Evolutionary conservation across 2,329 filamentous ascomycete genomes (phyloP), one percentile per base, ranked within the genome.

Genomic region (Iodosphaeria phyllophila): DNA sequence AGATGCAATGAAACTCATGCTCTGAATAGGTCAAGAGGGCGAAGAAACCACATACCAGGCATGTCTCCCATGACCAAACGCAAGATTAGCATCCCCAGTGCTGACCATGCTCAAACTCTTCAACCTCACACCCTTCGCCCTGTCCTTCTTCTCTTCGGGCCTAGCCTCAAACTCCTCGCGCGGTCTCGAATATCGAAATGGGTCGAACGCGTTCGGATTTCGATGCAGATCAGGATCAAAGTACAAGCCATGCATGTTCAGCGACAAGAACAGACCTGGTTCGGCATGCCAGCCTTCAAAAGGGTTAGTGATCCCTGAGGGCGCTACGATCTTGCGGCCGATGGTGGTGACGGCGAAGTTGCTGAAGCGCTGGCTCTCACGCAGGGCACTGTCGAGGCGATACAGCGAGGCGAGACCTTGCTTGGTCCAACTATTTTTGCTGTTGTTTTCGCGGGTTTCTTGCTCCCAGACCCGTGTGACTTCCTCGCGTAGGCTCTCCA

Each of bases 11-110:
- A n/a, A n/a, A n/a, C n/a, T n/a, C n/a, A n/a, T n/a, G n/a, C n/a
- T n/a, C n/a, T n/a, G n/a, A n/a, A n/a, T n/a, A n/a, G n/a, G n/a
- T n/a, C n/a, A n/a, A n/a, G n/a, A n/a, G n/a, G n/a, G n/a, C n/a
- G n/a, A n/a, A n/a, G n/a, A n/a, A n/a, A n/a, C n/a, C n/a, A 37
- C 46, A 31, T 27, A 51, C 48, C 40, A 61, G 3, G 56, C 60
- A 37, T 70, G 63, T 31, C 57, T 48, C 6, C 66, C 66, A 30
- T 68, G 60, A 0, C 66, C 64, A 40, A 71, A 72, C 0, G 58
- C 48, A 12, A 69, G 38, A 33, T 64, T 58, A 6, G 45, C 39
- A 18, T 57, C 47, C 18, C 55, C 58, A 2, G 64, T 66, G 5
- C 60, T 60, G 8, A 66, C 58, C 48, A 70, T 55, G 3, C 60